Percentiles rank a stretch among this genome's conserved stretches.
Conservation (phyloP, 768 basidiomycete genomes). For the Serpula lacrymans region DNA sequence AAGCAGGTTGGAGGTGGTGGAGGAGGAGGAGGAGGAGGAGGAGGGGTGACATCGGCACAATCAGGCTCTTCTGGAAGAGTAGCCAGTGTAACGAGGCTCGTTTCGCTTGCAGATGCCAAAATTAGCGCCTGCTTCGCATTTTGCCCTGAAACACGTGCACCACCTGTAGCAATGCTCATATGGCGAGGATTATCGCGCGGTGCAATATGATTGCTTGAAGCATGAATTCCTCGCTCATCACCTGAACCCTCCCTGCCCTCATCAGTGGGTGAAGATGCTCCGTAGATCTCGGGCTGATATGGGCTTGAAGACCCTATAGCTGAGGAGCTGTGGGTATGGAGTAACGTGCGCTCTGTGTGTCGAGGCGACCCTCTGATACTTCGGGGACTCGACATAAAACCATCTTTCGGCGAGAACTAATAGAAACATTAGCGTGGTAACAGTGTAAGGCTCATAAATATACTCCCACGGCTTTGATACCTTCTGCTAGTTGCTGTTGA, state of each 20-base stretch:
- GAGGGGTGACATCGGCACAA: conserved; percentile 19
- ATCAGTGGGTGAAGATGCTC: too few relatives aligned
- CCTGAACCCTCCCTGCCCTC: too few relatives aligned
- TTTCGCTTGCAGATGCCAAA: too few relatives aligned
- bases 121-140: conserved; percentile 2
- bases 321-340: too few relatives aligned
- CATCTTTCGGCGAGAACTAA: conserved; percentile 62
- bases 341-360: conserved; percentile 42
- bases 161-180: too few relatives aligned
- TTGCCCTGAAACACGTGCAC: too few relatives aligned
- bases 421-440: conserved; percentile 8
- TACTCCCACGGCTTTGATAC: conserved; percentile 60
- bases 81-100: too few relatives aligned
- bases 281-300: too few relatives aligned
- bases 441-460: background rate
- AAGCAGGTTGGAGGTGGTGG: conserved; percentile 54
- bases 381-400: conserved; percentile 59
- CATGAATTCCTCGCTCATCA: conserved; percentile 33
- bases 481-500: conserved; percentile 77
- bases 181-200: conserved; percentile 43
- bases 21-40: conserved; percentile 23
- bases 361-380: conserved; percentile 70
- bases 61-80: conserved; percentile 40
- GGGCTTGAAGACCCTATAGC: too few relatives aligned
- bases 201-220: conserved; percentile 50